Conservation (phyloP, 305 asterid species). For the Fraxinus angustifolia region DNA sequence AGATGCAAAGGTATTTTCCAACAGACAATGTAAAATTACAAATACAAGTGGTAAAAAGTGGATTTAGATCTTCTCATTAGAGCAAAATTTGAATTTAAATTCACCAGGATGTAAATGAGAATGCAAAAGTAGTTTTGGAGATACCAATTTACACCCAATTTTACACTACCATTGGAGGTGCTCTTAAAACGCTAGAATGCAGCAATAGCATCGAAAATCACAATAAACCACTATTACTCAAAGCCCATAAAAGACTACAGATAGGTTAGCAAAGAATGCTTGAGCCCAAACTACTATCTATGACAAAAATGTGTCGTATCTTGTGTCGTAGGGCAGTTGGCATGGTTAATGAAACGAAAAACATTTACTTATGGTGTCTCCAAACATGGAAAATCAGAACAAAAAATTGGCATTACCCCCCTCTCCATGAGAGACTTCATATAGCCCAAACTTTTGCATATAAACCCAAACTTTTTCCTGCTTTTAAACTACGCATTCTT, state of each 20-base stretch:
- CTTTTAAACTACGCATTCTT: too few relatives aligned
- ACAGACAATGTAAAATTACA: too few relatives aligned
- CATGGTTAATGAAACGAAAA: background rate
- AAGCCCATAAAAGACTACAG: background rate
- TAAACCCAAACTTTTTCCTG: too few relatives aligned
- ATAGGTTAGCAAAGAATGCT: background rate
- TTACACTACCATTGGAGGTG: background rate
- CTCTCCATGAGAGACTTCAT: background rate
- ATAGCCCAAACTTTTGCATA: too few relatives aligned
- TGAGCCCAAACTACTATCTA: background rate
- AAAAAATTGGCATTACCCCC: background rate
- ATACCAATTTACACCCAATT: background rate
- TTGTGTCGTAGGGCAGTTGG: background rate
- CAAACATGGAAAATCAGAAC: background rate
- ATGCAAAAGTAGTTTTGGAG: background rate
- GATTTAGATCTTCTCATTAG: too few relatives aligned
- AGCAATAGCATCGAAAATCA: background rate
- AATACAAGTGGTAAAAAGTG: too few relatives aligned
- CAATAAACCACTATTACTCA: background rate
- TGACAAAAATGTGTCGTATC: background rate
- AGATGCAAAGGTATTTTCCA: too few relatives aligned
- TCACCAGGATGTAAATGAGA: background rate
- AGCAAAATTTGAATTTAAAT: too few relatives aligned
- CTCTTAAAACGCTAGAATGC: background rate
- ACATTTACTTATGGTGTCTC: background rate